A percentile compares a stretch with the other conserved stretches of the same genome.
Conservation (phyloP, 495 filamentous ascomycete genomes). For the Margaritispora aquatica region DNA sequence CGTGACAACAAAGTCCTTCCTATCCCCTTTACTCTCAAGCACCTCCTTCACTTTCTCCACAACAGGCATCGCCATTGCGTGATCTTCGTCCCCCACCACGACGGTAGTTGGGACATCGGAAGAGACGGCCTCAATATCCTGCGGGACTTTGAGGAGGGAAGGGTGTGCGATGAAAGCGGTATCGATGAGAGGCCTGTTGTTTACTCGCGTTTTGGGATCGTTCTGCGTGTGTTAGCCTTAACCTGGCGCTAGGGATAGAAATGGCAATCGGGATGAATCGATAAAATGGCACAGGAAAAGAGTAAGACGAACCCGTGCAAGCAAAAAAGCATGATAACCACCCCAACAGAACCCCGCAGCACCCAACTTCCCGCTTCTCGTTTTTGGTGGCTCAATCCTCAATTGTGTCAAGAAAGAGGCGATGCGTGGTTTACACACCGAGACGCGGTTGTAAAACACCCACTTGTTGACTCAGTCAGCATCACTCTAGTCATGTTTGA, state of each 20-base stretch:
- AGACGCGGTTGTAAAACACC: constrained; percentile 13
- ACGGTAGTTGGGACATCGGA: constrained; percentile 46
- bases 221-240: neutral
- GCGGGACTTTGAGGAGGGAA: constrained; percentile 40
- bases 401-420: constrained; percentile 39
- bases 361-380: constrained; percentile 29
- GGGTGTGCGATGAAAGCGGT: constrained; percentile 53
- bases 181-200: constrained; percentile 42
- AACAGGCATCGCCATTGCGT: too few species aligned
- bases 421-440: constrained; percentile 37
- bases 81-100: constrained; percentile 48
- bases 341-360: constrained; percentile 56
- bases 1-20: too few species aligned
- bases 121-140: constrained; percentile 48
- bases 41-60: too few species aligned
- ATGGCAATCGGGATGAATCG: too few species aligned
- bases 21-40: too few species aligned
- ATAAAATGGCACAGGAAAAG: too few species aligned
- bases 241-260: too few species aligned
- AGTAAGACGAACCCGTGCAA: too few species aligned
- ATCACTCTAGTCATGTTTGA: too few species aligned
- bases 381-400: constrained; percentile 30
- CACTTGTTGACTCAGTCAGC: too few species aligned
- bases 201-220: neutral
- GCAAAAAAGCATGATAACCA: neutral